Percentiles rank a stretch among this genome's conserved stretches.
Evolutionary conservation across 1,284 basidiomycete genomes (phyloP).

Genomic region (Leccinum ponderosum): DNA sequence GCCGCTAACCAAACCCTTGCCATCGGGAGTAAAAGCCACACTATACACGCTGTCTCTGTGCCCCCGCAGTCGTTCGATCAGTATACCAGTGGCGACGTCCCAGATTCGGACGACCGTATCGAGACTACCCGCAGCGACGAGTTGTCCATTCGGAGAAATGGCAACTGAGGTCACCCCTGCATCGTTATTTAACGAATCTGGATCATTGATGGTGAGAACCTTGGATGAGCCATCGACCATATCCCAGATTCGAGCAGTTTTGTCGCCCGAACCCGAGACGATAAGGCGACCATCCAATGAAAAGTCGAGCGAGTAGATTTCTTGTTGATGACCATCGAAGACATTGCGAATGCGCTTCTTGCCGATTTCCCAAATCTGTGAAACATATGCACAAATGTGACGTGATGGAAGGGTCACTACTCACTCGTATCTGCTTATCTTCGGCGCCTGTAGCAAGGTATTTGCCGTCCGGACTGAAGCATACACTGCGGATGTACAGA

Average conservation of each 20-base stretch:
- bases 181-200: constrained; percentile 57
- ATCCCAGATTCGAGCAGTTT: constrained; percentile 90
- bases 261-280: constrained; percentile 89
- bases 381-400: constrained; percentile 12
- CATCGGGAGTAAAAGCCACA: constrained; percentile 88
- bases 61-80: constrained; percentile 76
- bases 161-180: constrained; percentile 81
- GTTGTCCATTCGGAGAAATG: constrained; percentile 78
- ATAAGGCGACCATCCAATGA: constrained; percentile 79
- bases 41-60: constrained; percentile 87
- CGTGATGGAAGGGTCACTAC: constrained; percentile 28
- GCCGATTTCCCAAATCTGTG: constrained; percentile 84
- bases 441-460: constrained; percentile 83
- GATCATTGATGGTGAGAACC: constrained; percentile 60
- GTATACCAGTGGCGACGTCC: constrained; percentile 72
- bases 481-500: constrained; percentile 82
- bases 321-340: constrained; percentile 85
- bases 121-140: constrained; percentile 83
- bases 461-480: constrained; percentile 84
- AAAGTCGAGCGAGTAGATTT: constrained; percentile 91
- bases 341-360: constrained; percentile 71
- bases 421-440: constrained; percentile 78
- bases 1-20: constrained; percentile 77
- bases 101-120: constrained; percentile 88
- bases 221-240: constrained; percentile 63